These are phyloP conservation scores for Myotisia sp. DNA, from an alignment of 2,329 filamentous ascomycete genomes.

Conservation along the genomic window DNA sequence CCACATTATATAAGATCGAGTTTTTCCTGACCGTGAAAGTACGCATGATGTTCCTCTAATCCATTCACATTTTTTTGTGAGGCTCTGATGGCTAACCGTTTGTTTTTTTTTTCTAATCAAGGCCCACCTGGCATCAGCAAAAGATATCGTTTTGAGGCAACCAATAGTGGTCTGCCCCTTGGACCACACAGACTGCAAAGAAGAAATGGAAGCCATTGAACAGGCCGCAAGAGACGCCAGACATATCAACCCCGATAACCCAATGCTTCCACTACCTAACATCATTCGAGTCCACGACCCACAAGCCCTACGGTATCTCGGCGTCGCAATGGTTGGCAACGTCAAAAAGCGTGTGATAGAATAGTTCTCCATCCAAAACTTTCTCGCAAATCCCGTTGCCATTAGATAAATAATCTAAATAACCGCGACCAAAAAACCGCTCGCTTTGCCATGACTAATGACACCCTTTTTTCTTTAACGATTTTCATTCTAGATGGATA, in stretches of 20 bases:
- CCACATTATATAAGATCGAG: conserved; percentile 93
- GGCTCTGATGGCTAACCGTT: conserved; percentile 1
- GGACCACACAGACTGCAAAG: conserved; percentile 89
- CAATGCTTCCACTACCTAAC: conserved; percentile 73
- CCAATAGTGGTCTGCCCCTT: conserved; percentile 92
- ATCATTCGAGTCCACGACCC: conserved; percentile 69
- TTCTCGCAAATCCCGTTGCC: not conserved
- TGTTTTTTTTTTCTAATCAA: conserved; percentile 24
- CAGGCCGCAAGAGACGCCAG: conserved; percentile 88
- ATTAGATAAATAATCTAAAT: too few species aligned
- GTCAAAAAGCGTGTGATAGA: conserved; percentile 52
- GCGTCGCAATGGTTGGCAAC: conserved; percentile 49
- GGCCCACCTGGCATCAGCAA: conserved; percentile 76
- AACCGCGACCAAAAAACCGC: too few species aligned
- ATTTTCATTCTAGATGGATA: too few species aligned
- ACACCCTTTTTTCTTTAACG: too few species aligned
- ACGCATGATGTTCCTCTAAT: conserved; percentile 16
- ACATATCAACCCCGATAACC: conserved; percentile 74
- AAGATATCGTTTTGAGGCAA: conserved; percentile 77
- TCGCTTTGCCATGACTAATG: too few species aligned
- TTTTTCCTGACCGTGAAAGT: conserved; percentile 94
- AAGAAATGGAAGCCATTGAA: conserved; percentile 97
- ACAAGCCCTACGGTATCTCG: conserved; percentile 44
- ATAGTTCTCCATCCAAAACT: conserved; percentile 19
- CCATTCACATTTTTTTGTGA: conserved; percentile 9